Base-by-base conservation (phyloP, 2,329 filamentous ascomycete genomes). In the Neonectria magnoliae region DNA sequence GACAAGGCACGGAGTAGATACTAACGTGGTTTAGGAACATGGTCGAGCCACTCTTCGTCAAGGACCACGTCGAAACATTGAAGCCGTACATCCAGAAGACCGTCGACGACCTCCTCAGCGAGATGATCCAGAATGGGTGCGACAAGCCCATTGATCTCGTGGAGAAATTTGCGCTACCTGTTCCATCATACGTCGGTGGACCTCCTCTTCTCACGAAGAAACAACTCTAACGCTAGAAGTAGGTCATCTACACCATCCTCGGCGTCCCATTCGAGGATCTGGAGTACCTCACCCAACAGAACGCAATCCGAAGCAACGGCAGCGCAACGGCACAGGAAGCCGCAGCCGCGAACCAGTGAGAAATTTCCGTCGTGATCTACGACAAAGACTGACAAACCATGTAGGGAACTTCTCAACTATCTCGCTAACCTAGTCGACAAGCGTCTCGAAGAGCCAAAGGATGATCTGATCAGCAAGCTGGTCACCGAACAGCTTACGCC, bases 211-310 rank as follows among this genome's bases (percentile, higher is more conserved):
- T 25, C 25, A 25, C 5, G 14, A 18, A 48, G 78, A 77, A 80
- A 79, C 6, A 33, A 44, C 14, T 60, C 36, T 53, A 44, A 68
- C 53, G 0, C 20, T 13, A 14, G 3, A 27, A 7, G 5, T 25
- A 82, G 81, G 83, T 83, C 62, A 85, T 85, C 61, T 85, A 85
- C 70, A 81, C 79, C 13, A 81, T 85, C 27, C 79, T 85, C 4
- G 83, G 83, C 4, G 81, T 84, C 4, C 82, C 83, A 0, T 80
- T 83, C 52, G 76, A 81, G 6, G 82, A 84, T 53, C 77, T 85
- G 14, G 76, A 77, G n/a, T 81, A 79, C 44, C 75, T 85, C 16
- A 84, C 82, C 0, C 70, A 79, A n/a, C 80, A 83, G 65, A 81
- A 81, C 41, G 80, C 82, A 1, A 79, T 84, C 53, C 79, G 83